These are phyloP conservation scores for Cadophora malorum DNA, from an alignment of 2,329 filamentous ascomycete genomes.

Conservation along the genomic window DNA sequence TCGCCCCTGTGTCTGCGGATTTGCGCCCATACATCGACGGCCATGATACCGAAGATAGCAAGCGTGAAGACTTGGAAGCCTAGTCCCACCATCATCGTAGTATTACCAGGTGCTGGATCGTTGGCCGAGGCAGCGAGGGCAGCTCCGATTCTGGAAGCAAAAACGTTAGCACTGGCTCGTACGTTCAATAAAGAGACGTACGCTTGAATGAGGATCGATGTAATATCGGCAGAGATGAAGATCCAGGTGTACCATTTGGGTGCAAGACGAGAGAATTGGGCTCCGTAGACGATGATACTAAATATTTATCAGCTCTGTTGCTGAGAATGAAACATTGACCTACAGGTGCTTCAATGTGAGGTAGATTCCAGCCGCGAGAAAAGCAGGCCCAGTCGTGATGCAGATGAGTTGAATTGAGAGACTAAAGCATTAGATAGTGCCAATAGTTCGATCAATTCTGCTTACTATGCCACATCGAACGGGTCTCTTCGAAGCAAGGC, in stretches of 20 bases:
- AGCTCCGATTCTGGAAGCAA: constrained; percentile 12
- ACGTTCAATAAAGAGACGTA: neutral
- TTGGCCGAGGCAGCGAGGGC: neutral
- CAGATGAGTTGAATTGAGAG: constrained; percentile 18
- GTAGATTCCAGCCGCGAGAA: constrained; percentile 22
- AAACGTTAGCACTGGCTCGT: neutral
- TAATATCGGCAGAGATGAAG: constrained; percentile 20
- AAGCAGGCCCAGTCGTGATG: constrained; percentile 17
- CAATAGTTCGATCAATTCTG: neutral
- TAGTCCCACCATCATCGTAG: constrained; percentile 17
- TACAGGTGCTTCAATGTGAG: constrained; percentile 20
- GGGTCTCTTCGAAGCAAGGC: constrained; percentile 7
- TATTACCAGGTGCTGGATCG: constrained; percentile 5
- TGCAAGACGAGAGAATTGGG: constrained; percentile 18
- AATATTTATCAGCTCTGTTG: neutral
- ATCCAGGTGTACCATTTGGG: constrained; percentile 22
- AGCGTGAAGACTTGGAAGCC: constrained; percentile 21
- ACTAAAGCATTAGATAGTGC: neutral
- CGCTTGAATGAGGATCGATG: constrained; percentile 18
- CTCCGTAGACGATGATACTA: constrained; percentile 20
- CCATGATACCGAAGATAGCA: constrained; percentile 13
- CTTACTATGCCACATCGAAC: constrained; percentile 16
- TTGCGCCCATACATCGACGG: constrained; percentile 4
- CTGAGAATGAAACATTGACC: neutral
- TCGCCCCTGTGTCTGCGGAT: constrained; percentile 7